phyloP scores from a whole-genome alignment of 2,329 filamentous ascomycete species.

The Penicillium sp. region DNA sequence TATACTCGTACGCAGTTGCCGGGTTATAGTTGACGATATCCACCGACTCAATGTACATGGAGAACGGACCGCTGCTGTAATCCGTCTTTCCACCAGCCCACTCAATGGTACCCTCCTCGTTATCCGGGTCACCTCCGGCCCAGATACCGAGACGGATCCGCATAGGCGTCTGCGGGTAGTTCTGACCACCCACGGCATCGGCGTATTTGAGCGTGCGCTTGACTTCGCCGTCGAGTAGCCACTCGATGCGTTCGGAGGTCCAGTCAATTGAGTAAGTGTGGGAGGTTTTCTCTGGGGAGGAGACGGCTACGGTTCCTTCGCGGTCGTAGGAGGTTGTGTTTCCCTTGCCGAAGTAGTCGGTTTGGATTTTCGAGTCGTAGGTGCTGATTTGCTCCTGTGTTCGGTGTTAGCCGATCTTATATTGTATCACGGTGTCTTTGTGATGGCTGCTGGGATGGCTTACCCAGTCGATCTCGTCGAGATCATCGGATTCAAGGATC shows the following conservation, averaged over 20 bases:
- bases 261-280: conserved; percentile 58
- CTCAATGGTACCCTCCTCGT: conserved; percentile 51
- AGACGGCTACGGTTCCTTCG: conserved; percentile 68
- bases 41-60: conserved; percentile 67
- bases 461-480: conserved; percentile 97
- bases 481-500: conserved; percentile 81
- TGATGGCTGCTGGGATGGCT: conserved; percentile 53
- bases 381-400: conserved; percentile 40
- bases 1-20: conserved; percentile 61
- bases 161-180: conserved; percentile 71
- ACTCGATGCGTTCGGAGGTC: conserved; percentile 60
- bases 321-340: conserved; percentile 75
- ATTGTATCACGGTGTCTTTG: too few relatives aligned
- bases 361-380: conserved; percentile 53
- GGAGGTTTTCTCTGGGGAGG: conserved; percentile 52
- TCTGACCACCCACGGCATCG: conserved; percentile 56
- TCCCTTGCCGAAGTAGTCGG: conserved; percentile 96
- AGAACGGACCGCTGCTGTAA: conserved; percentile 63
- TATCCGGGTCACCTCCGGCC: conserved; percentile 56
- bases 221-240: conserved; percentile 60
- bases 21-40: conserved; percentile 56
- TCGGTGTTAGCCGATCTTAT: not conserved
- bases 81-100: conserved; percentile 70
- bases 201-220: conserved; percentile 60
- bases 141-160: conserved; percentile 67